phyloP scores from a whole-genome alignment of 2,329 filamentous ascomycete genomes.

The Aureobasidium melanogenum region DNA sequence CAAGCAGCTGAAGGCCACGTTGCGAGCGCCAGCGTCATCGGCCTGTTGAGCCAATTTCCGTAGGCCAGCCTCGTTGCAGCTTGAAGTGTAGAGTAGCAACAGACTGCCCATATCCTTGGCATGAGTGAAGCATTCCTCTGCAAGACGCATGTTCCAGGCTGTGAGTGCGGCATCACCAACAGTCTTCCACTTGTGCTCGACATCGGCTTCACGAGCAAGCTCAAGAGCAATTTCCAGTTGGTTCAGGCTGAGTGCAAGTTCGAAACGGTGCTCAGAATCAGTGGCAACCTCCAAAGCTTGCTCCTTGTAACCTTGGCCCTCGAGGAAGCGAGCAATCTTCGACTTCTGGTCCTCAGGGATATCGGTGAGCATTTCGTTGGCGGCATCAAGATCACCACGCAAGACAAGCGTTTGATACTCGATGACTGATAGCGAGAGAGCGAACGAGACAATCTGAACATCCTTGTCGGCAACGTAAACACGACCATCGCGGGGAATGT shows the following conservation, averaged over 20 bases:
- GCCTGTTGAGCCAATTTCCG: conserved; percentile 65
- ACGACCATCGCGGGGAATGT: conserved; percentile 88
- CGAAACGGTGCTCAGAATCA: conserved; percentile 92
- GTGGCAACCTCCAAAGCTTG: conserved; percentile 89
- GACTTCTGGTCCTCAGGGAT: conserved; percentile 92
- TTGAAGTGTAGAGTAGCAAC: conserved; percentile 80
- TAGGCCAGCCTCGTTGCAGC: conserved; percentile 68
- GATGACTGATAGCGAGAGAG: conserved; percentile 81
- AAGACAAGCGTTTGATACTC: conserved; percentile 97
- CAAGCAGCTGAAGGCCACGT: conserved; percentile 82
- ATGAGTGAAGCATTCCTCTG: conserved; percentile 85
- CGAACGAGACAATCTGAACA: conserved; percentile 81
- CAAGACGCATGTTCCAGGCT: conserved; percentile 78
- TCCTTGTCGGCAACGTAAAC: conserved; percentile 97
- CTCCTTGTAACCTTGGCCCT: conserved; percentile 95
- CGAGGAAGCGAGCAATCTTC: conserved; percentile 95
- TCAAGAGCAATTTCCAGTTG: conserved; percentile 79
- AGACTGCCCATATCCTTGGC: conserved; percentile 86
- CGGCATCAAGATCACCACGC: conserved; percentile 85
- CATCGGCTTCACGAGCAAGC: conserved; percentile 72
- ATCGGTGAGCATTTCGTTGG: conserved; percentile 71
- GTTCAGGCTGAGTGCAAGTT: conserved; percentile 74
- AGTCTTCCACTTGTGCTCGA: conserved; percentile 97
- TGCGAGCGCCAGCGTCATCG: conserved; percentile 69
- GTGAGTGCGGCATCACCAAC: conserved; percentile 85